These are phyloP conservation scores for Coemansia sp. DNA, from an alignment of 192 early-diverging fungal genomes.

Conservation along the genomic window DNA sequence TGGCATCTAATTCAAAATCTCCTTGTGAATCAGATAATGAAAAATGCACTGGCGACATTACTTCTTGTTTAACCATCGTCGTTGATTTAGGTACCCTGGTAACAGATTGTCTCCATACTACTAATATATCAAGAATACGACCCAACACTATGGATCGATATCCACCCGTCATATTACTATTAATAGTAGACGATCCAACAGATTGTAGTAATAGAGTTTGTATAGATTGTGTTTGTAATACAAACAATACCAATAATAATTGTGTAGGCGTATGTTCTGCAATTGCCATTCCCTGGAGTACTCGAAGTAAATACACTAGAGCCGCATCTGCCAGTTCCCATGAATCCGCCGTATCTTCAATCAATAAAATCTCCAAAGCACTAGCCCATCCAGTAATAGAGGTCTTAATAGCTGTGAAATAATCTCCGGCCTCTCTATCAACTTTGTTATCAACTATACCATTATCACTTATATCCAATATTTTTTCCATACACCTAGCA, in stretches of 20 bases:
- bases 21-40: conserved; percentile 21
- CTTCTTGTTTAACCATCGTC: no score
- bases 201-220: no score
- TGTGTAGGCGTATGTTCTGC: conserved; percentile 17
- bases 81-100: no score
- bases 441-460: no score
- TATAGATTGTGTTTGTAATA: neutral
- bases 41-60: no score
- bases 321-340: conserved; percentile 36
- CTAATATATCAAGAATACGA: no score
- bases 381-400: conserved; percentile 31
- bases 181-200: no score
- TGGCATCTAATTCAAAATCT: conserved; percentile 21
- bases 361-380: conserved; percentile 15
- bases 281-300: conserved; percentile 25
- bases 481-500: no score
- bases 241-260: conserved; percentile 20
- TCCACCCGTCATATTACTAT: no score
- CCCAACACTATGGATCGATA: no score
- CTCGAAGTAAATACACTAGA: conserved; percentile 35
- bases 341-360: conserved; percentile 3
- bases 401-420: conserved; percentile 22
- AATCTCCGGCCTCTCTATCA: conserved; percentile 8
- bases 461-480: no score
- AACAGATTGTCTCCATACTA: no score